Evolutionary conservation across 176 grass and related monocot genomes (phyloP).

Genomic region (Triticum dicoccoides): DNA sequence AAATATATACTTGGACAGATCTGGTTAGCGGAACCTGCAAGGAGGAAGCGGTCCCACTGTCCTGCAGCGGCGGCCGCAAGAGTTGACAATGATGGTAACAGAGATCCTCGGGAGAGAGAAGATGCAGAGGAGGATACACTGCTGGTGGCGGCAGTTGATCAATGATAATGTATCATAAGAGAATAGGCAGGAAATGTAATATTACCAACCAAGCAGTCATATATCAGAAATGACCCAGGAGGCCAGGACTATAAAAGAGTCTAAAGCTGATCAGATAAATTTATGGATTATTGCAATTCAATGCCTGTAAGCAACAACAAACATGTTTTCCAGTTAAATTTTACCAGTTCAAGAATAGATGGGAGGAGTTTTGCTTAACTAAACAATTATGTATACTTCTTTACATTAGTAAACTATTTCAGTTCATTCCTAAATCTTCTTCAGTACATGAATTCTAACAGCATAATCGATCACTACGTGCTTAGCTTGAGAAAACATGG

Average conservation of each 20-base stretch:
- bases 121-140: too few species aligned
- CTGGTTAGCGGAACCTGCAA: too few species aligned
- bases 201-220: neutral
- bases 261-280: neutral
- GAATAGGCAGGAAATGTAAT: neutral
- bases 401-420: constrained; percentile 19
- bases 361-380: neutral
- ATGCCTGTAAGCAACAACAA: neutral
- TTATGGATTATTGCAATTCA: neutral
- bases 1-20: too few species aligned
- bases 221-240: neutral
- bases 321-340: neutral
- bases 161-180: neutral
- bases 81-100: too few species aligned
- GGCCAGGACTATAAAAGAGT: neutral
- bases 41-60: too few species aligned
- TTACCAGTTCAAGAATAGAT: neutral
- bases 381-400: constrained; percentile 14
- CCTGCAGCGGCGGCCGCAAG: too few species aligned
- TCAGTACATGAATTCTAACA: neutral
- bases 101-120: too few species aligned
- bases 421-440: constrained; percentile 20
- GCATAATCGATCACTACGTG: neutral
- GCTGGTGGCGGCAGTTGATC: too few species aligned
- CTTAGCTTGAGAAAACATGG: neutral